Evolutionary conservation across 352 stramenopile species (phyloP), one percentile per base, ranked within the genome.

Genomic region (Pythium pyrilobum): DNA sequence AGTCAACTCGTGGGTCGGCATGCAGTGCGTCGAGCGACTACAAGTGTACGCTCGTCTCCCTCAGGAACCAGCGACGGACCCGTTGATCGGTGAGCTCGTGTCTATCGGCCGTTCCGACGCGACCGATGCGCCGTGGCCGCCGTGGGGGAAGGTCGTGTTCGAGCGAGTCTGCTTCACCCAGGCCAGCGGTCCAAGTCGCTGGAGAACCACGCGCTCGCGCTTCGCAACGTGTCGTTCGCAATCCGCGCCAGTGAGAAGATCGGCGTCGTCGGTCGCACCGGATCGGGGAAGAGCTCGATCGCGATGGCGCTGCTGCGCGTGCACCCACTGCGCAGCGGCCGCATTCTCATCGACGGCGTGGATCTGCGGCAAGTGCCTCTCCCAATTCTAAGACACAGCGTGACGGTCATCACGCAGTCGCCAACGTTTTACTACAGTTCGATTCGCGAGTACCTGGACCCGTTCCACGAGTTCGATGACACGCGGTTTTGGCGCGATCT

Each of bases 391-490:
- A 59, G 64, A 16, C 44, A 31, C 11, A 52, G 52, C 16, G 15
- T 72, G 24, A 67, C 54, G 13, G 65, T 72, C 39, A 72, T 98
- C 48, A 90, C 92, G 13, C 64, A 72, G 43, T 85, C 96, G 52
- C 87, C 92, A 21, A 78, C 96, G 7, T 62, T 97, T 34, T 97
- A 96, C 54, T 74, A 66, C 18, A 87, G 90, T 18, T 87, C 72
- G 12, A 64, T 97, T 16, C 73, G 85, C 15, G 77, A 71, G 31
- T 97, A 97, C 64, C 62, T 97, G 6, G 89, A 97, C 62, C 90
- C 91, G 37, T 93, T 90, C 48, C 52, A 67, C 21, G 49, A 83
- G 38, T 82, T 77, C 59, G 66, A 56, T 29, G 82, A 94, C 42
- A 62, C 65, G 20, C 51, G 50, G 18, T 46, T 75, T 13, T 73